These are phyloP conservation scores for Williopsis jadinii DNA, from an alignment of 1,139 yeast genomes.

Conservation along the genomic window DNA sequence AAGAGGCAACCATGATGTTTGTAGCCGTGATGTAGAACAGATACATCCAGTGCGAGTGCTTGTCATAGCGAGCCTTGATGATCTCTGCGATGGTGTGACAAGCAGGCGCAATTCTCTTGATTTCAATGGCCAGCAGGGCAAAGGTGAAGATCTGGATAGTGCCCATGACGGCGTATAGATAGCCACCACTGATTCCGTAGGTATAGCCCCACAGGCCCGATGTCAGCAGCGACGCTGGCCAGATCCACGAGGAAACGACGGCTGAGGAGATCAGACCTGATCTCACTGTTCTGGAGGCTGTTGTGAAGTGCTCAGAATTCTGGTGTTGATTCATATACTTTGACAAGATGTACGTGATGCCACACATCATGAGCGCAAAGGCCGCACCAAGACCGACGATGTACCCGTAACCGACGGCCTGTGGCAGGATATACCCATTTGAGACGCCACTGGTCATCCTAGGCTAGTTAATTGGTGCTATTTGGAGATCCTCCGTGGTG, in stretches of 20 bases:
- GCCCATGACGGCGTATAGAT: conserved; percentile 31
- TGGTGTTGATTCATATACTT: conserved; percentile 29
- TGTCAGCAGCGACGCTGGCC: conserved; percentile 35
- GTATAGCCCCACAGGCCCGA: conserved; percentile 33
- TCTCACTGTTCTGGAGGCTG: conserved; percentile 31
- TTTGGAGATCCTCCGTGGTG: too few relatives aligned
- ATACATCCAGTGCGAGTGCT: conserved; percentile 28
- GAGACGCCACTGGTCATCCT: too few relatives aligned
- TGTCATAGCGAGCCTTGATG: conserved; percentile 45
- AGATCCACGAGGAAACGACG: conserved; percentile 43
- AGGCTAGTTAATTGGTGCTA: too few relatives aligned
- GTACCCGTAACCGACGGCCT: conserved; percentile 32
- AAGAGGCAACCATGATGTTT: conserved; percentile 31
- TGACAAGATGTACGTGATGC: conserved; percentile 26
- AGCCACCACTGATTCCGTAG: conserved; percentile 53
- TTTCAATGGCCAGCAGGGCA: conserved; percentile 37
- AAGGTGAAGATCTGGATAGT: conserved; percentile 14
- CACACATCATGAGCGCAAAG: conserved; percentile 32
- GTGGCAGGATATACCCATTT: conserved; percentile 9
- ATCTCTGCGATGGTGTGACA: conserved; percentile 55
- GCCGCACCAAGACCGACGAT: conserved; percentile 34
- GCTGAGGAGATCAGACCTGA: conserved; percentile 30
- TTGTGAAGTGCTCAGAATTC: conserved; percentile 33
- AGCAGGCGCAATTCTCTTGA: conserved; percentile 49
- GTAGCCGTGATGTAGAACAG: conserved; percentile 30